These are phyloP conservation scores for Starmerella sirachaensis DNA, from an alignment of 805 yeast species.

Conservation along the genomic window DNA sequence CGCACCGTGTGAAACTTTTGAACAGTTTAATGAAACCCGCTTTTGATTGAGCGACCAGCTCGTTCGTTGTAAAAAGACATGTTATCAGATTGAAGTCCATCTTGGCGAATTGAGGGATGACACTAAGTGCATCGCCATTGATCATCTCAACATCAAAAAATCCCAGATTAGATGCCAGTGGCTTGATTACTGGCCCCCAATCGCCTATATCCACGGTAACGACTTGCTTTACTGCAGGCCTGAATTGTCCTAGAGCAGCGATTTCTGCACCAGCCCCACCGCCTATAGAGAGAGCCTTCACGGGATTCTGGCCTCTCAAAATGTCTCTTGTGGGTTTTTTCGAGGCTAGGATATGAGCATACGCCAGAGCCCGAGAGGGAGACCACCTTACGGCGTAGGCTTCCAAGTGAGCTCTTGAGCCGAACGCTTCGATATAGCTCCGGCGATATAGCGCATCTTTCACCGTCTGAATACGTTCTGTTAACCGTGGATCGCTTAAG, in stretches of 20 bases:
- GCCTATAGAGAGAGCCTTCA: constrained; percentile 53
- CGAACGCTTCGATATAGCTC: constrained; percentile 60
- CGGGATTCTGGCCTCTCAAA: not conserved
- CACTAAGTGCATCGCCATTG: constrained; percentile 22
- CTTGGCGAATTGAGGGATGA: constrained; percentile 6
- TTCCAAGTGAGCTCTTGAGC: constrained; percentile 45
- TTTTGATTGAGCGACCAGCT: constrained; percentile 59
- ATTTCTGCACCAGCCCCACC: constrained; percentile 88
- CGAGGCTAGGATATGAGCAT: constrained; percentile 51
- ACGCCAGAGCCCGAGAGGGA: constrained; percentile 67
- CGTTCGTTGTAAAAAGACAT: constrained; percentile 74
- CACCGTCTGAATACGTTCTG: constrained; percentile 48
- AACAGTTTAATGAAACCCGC: constrained; percentile 48
- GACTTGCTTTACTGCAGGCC: constrained; percentile 31
- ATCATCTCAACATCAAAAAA: constrained; percentile 30
- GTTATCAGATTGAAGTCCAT: constrained; percentile 37
- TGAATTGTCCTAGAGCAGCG: constrained; percentile 35
- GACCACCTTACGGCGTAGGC: constrained; percentile 83
- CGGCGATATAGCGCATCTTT: constrained; percentile 59
- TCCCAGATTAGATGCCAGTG: constrained; percentile 36
- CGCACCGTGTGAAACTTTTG: constrained; percentile 41
- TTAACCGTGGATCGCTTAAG: constrained; percentile 23
- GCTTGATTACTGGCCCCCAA: constrained; percentile 48
- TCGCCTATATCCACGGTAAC: constrained; percentile 66
- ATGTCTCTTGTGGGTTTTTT: constrained; percentile 33